Evolutionary conservation across 495 filamentous ascomycete species (phyloP).

Genomic region (Chlorociboria aeruginascens): DNA sequence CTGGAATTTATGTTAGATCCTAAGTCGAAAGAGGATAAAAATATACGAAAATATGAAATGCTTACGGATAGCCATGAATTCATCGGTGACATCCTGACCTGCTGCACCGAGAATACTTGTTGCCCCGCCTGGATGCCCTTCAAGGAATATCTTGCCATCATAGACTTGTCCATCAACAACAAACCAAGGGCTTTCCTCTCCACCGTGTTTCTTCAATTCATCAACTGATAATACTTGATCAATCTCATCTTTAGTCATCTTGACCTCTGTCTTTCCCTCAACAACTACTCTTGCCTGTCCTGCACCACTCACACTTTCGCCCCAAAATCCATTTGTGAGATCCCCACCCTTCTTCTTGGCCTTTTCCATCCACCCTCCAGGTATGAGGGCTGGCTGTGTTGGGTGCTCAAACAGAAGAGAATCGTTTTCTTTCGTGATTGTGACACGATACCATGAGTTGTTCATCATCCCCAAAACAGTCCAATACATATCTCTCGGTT

Average conservation of each 20-base stretch:
- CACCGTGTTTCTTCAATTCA: conserved; percentile 61
- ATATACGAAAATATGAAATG: conserved; percentile 6
- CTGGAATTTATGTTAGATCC: conserved; percentile 26
- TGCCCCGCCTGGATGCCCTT: conserved; percentile 82
- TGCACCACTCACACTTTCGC: conserved; percentile 47
- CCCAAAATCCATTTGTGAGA: conserved; percentile 76
- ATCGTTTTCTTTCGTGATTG: conserved; percentile 59
- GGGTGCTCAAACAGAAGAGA: conserved; percentile 78
- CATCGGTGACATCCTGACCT: conserved; percentile 77
- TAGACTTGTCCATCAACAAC: conserved; percentile 89
- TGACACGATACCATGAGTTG: conserved; percentile 85
- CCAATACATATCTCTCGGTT: conserved; percentile 96
- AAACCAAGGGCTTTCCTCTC: conserved; percentile 70
- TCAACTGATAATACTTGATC: conserved; percentile 52
- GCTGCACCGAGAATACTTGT: conserved; percentile 78
- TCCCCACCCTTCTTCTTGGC: conserved; percentile 85
- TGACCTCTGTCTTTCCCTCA: conserved; percentile 49
- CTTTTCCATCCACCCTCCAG: conserved; percentile 92
- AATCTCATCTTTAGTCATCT: conserved; percentile 67
- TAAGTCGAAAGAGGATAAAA: no score
- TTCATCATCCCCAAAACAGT: conserved; percentile 98
- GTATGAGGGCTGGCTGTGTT: conserved; percentile 64
- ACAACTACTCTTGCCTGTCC: conserved; percentile 33
- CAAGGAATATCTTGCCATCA: conserved; percentile 72
- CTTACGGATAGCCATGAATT: conserved; percentile 92